A percentile compares a stretch with the other conserved stretches of the same genome.
Evolutionary conservation across 495 filamentous ascomycete genomes (phyloP).

Genomic region (Viridothelium virens): DNA sequence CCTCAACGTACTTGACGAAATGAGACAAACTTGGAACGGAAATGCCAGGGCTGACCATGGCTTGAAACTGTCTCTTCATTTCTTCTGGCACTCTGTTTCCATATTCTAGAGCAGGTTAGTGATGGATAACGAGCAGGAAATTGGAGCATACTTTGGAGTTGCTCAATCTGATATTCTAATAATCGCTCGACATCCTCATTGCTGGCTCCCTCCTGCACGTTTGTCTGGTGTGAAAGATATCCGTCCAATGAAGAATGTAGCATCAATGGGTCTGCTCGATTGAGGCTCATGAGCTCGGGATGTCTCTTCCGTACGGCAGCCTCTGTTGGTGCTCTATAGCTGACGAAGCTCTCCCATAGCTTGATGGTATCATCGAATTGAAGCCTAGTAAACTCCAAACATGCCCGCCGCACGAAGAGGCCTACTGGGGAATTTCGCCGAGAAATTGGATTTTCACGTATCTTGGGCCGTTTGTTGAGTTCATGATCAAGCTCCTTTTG

Average conservation of each 20-base stretch:
- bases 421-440: constrained; percentile 69
- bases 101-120: constrained; percentile 38
- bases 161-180: constrained; percentile 78
- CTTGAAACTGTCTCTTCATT: constrained; percentile 56
- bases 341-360: constrained; percentile 72
- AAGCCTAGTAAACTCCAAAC: constrained; percentile 70
- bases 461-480: background rate
- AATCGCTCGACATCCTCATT: constrained; percentile 77
- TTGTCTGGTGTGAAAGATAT: constrained; percentile 21
- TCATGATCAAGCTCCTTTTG: constrained; percentile 1
- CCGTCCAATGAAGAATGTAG: background rate
- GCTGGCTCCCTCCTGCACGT: constrained; percentile 47
- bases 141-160: constrained; percentile 64
- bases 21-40: constrained; percentile 64
- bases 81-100: constrained; percentile 65
- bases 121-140: background rate
- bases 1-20: constrained; percentile 56
- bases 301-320: constrained; percentile 53
- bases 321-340: constrained; percentile 69
- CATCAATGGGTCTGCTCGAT: background rate
- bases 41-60: constrained; percentile 57
- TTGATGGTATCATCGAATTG: constrained; percentile 68
- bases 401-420: constrained; percentile 67
- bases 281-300: background rate
- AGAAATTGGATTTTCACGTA: constrained; percentile 27